Conservation (phyloP, 495 filamentous ascomycete species). For the Cercophora newfieldiana region DNA sequence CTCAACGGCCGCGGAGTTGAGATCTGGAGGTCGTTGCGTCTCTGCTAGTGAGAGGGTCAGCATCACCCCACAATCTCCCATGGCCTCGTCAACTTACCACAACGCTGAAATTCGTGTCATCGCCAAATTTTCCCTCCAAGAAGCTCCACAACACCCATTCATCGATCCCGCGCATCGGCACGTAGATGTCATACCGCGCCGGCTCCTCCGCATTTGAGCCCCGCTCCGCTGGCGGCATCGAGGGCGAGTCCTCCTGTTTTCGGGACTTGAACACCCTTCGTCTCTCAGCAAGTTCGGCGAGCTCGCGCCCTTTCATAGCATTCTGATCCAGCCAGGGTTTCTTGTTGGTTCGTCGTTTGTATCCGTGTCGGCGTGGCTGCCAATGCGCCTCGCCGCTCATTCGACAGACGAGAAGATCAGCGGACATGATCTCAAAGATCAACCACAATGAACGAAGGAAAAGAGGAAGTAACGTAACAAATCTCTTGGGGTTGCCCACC, state of each 20-base stretch:
- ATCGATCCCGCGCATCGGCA: slow-evolving; percentile 4
- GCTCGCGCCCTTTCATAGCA: not conserved
- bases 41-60: not conserved
- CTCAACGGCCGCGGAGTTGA: not conserved
- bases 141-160: slow-evolving; percentile 12
- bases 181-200: not conserved
- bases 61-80: not conserved
- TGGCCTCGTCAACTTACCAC: not conserved
- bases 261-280: not conserved
- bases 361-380: not conserved
- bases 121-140: slow-evolving; percentile 1
- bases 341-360: not conserved
- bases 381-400: not conserved
- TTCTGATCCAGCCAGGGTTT: not conserved
- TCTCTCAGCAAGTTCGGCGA: not conserved
- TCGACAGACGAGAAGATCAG: not conserved
- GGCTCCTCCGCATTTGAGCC: not conserved
- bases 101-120: not conserved
- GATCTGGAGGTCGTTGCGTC: not conserved
- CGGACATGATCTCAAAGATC: not conserved
- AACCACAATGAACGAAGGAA: not conserved
- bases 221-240: not conserved
- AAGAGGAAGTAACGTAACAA: not conserved
- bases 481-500: not conserved
- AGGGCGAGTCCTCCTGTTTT: not conserved